A percentile compares a stretch with the other conserved stretches of the same genome.
Evolutionary conservation across 805 yeast species (phyloP).

Genomic region (Allodekkera sacchari): DNA sequence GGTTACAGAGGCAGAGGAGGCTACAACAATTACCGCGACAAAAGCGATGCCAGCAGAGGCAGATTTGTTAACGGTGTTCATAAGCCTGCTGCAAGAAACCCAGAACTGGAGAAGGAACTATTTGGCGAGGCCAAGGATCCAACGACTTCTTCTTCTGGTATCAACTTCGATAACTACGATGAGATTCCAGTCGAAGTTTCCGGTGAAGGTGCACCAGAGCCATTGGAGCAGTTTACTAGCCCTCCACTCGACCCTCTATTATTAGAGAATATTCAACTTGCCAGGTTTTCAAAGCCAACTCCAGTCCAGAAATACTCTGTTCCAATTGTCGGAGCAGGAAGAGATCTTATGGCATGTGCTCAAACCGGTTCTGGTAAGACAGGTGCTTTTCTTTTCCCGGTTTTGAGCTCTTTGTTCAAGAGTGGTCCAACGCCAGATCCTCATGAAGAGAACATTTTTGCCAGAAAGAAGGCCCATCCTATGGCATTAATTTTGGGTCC

Average conservation of each 20-base stretch:
- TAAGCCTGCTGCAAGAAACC: constrained; percentile 68
- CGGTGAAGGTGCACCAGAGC: constrained; percentile 92
- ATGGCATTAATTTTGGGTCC: constrained; percentile 96
- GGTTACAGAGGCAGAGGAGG: constrained; percentile 25
- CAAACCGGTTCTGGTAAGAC: constrained; percentile 99
- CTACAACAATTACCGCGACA: constrained; percentile 20
- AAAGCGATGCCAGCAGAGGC: constrained; percentile 55
- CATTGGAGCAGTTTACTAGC: constrained; percentile 75
- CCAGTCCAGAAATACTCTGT: constrained; percentile 92
- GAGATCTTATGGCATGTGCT: constrained; percentile 90
- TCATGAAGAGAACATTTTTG: constrained; percentile 35
- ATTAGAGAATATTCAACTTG: constrained; percentile 77
- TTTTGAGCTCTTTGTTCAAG: constrained; percentile 80
- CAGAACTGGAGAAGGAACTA: constrained; percentile 64
- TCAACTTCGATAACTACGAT: constrained; percentile 96
- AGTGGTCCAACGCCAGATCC: constrained; percentile 71
- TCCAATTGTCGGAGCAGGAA: constrained; percentile 59
- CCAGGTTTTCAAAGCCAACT: constrained; percentile 92
- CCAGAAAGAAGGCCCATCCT: constrained; percentile 80
- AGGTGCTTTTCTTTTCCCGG: constrained; percentile 99
- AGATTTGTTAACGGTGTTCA: constrained; percentile 83
- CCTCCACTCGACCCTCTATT: constrained; percentile 88
- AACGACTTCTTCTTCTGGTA: constrained; percentile 93
- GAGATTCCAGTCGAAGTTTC: constrained; percentile 98
- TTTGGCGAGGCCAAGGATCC: constrained; percentile 75